These are phyloP conservation scores for Tetracentron sinense DNA, from an alignment of 164 flowering plant genomes.

Conservation along the genomic window DNA sequence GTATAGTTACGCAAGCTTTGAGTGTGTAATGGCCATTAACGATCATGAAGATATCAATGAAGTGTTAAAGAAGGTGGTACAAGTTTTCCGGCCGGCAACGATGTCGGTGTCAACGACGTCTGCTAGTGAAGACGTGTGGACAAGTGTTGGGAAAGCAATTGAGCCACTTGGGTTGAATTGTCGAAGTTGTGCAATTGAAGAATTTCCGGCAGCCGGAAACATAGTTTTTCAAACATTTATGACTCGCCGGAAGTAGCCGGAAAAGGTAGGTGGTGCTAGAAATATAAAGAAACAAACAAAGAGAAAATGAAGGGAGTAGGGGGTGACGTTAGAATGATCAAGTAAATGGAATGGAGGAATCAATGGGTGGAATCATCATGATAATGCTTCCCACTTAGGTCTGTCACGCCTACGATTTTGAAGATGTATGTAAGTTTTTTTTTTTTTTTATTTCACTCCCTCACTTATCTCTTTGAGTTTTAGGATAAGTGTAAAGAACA, in stretches of 20 bases:
- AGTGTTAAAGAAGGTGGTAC: constrained; percentile 50
- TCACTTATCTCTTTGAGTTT: too few species aligned
- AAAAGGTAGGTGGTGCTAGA: too few species aligned
- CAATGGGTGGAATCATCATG: too few species aligned
- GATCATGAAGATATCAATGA: constrained; percentile 26
- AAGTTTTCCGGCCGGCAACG: constrained; percentile 67
- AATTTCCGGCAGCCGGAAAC: constrained; percentile 66
- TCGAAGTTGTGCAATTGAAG: constrained; percentile 48
- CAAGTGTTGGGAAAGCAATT: constrained; percentile 34
- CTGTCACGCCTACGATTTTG: too few species aligned
- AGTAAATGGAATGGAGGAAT: too few species aligned
- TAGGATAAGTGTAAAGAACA: too few species aligned
- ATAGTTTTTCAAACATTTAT: constrained; percentile 75
- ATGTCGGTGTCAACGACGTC: constrained; percentile 54
- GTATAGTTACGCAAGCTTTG: constrained; percentile 89
- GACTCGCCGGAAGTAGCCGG: constrained; percentile 42
- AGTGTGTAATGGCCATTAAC: constrained; percentile 55
- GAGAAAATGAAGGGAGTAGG: too few species aligned
- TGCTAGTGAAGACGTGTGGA: constrained; percentile 28
- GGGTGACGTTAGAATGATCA: too few species aligned
- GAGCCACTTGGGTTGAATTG: constrained; percentile 56
- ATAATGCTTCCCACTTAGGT: too few species aligned
- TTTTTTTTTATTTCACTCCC: too few species aligned
- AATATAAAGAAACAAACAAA: too few species aligned
- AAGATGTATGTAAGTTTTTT: too few species aligned